Evolutionary conservation across 148 eudicot species (phyloP), one percentile per base, ranked within the genome.

Genomic region (Oxyria digyna): DNA sequence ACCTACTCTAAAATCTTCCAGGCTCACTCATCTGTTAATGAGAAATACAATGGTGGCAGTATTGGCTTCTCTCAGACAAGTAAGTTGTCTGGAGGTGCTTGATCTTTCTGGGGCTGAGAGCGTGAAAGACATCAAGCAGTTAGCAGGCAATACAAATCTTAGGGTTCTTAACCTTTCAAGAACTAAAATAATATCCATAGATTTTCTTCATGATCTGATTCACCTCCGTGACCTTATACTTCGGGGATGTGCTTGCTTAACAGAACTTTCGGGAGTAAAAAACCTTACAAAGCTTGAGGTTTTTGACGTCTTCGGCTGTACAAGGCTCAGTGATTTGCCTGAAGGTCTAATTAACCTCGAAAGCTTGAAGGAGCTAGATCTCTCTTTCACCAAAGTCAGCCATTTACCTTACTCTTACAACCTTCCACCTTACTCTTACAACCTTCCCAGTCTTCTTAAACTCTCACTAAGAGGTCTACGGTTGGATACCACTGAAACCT

Each of bases 1-100:
- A 43, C 84, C 81, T 9, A 7, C 52, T 42, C 4, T 81, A 29
- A 15, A 42, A 13, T 59, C 67, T 11, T 5, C 9, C 20, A 23
- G 73, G 5, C 84, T 81, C 54, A 75, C 81, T 67, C 79, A 75
- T 75, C 64, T 81, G 3, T 42, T 72, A 29, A 40, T 73, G 37
- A 66, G 66, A 42, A 69, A 59, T 49, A 0, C n/a, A 63, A 15
- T 8, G 8, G 24, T 78, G 15, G 59, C n/a, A 24, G 73, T 80
- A 69, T 54, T 81, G 8, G 70, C 42, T 0, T 33, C 69, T 52
- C 27, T 74, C 26, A 37, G 17, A 27, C 8, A 40, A 7, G 8
- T 71, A 18, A 27, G 38, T 4, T 67, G 67, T n/a, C 80, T 81
- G 15, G 70, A 75, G 42, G 41, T 31, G 33, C 73, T 81, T n/a